Evolutionary conservation across 1,284 basidiomycete genomes (phyloP), one percentile per base, ranked within the genome.

Genomic region (Moesziomyces antarcticus): DNA sequence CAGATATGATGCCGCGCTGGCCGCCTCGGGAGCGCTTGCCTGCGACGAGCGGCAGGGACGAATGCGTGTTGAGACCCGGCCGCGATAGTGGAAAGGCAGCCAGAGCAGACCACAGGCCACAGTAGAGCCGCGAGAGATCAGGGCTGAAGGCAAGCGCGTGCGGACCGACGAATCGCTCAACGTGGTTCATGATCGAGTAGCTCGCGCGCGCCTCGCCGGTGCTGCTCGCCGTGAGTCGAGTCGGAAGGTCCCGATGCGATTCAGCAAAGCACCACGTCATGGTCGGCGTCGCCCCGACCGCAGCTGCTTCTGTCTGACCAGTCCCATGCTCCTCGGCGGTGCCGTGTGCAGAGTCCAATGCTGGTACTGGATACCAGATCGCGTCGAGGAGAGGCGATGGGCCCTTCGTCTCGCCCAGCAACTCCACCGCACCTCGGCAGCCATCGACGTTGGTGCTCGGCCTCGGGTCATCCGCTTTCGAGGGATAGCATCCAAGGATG

Each of bases 121-220:
- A 71, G 52, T 79, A 79, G 42, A 80, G 55, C 0, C 75, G 73
- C 18, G 57, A 65, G n/a, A 76, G 66, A 22, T 77, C 72, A 3
- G 68, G 59, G 46, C 72, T 77, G 56, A 80, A 75, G 3, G 60
- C 72, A 20, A 80, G 52, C 22, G 70, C 59, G 25, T 75, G 69
- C 24, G 78, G 77, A 16, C 67, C 76, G 20, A 77, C 57, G 44
- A 75, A 80, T 20, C 66, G 61, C 50, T 80, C 78, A 47, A 75
- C 64, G 52, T 80, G 78, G 24, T 80, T 70, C 72, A 79, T 77
- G 56, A 80, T 66, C 9, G 75, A 71, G 50, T 80, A 80, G 41
- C 59, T 75, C 8, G 74, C 75, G 4, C 69, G 61, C 5, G 53
- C 52, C 20, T 52, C 27, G 18, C 70, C 71, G 5, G 64, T 58